Base-by-base conservation (phyloP, 495 filamentous ascomycete genomes). In the Podospora bellae-mahoneyi region DNA sequence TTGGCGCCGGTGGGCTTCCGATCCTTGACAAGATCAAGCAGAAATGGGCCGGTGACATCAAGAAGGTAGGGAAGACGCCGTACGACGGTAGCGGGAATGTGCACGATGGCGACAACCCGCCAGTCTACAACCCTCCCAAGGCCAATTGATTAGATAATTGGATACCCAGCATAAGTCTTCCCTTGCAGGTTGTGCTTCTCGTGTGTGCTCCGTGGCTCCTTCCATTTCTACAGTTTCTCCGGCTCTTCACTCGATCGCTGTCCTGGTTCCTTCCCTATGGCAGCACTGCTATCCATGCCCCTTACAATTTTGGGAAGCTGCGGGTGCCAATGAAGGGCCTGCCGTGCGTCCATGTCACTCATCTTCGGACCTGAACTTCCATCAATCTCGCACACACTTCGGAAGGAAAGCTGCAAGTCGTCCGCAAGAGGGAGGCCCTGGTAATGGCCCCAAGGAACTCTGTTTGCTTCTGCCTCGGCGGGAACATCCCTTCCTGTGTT, bases 21-120 rank as follows among this genome's bases (percentile, higher is more conserved):
- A 71, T 84, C 10, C 73, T 80, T 30, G 68, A 74, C 0, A 55
- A 26, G 0, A 76, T 84, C 18, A 66, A 69, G 20, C 28, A 66
- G 6, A 59, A 69, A 0, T 84, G 80, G 80, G 68, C 69, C 10
- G 62, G 53, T 2, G 10, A 64, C 0, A 64, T 16, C 10, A 23
- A 63, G 28, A 18, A 68, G 26, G 68, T 69, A 1, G 62, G 66
- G n/a, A 53, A 71, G 32, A 81, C 80, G 1, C 83, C 83, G 4
- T 85, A 85, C 61, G 82, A 84, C 64, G 83, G 83, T 0, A 82
- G 80, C 62, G 81, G 83, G 7, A 75, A 60, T 10, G 74, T 84
- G 9, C 78, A 72, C 59, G 83, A 84, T 68, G 82, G 78, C 0
- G 74, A 72, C n/a, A 71, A 75, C 26, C 68, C 64, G 56, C 77